Conservation (phyloP, 164 flowering plant species). For the Tinospora cordifolia region DNA sequence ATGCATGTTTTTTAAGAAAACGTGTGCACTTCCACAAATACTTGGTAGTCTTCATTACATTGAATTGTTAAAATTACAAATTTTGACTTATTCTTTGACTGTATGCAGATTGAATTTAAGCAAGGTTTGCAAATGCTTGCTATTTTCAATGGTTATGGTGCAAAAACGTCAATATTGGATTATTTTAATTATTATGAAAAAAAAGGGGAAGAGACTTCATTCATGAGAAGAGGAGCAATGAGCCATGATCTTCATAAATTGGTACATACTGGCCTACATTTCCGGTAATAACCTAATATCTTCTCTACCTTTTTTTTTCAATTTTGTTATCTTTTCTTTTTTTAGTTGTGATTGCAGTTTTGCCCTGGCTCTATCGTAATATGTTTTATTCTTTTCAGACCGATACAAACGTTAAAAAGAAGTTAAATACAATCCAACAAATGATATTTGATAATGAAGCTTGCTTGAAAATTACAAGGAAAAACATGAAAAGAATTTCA, state of each 20-base stretch:
- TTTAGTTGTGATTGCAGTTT: background rate
- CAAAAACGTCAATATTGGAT: conserved; percentile 51
- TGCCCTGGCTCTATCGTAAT: background rate
- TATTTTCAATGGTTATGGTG: conserved; percentile 50
- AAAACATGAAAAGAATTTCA: too few species aligned
- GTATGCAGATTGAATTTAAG: conserved; percentile 48
- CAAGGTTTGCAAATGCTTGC: conserved; percentile 60
- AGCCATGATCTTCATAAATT: conserved; percentile 20
- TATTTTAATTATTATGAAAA: conserved; percentile 66
- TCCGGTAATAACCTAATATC: conserved; percentile 20
- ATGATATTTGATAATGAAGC: too few species aligned
- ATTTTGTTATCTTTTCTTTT: background rate
- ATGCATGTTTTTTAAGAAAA: background rate
- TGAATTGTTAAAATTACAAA: background rate
- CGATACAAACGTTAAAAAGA: too few species aligned
- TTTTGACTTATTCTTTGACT: conserved; percentile 1
- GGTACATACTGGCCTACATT: conserved; percentile 15
- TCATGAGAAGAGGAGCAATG: conserved; percentile 26
- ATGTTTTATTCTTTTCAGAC: too few species aligned
- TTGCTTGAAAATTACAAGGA: too few species aligned
- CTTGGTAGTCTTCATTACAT: background rate
- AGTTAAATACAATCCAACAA: too few species aligned
- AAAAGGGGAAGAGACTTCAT: conserved; percentile 38
- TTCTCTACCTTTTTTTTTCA: background rate
- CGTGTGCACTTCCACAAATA: background rate